A percentile compares a stretch with the other conserved stretches of the same genome.
phyloP scores from a whole-genome alignment of 1,284 basidiomycete genomes.

The Ceraceosorus guamensis region DNA sequence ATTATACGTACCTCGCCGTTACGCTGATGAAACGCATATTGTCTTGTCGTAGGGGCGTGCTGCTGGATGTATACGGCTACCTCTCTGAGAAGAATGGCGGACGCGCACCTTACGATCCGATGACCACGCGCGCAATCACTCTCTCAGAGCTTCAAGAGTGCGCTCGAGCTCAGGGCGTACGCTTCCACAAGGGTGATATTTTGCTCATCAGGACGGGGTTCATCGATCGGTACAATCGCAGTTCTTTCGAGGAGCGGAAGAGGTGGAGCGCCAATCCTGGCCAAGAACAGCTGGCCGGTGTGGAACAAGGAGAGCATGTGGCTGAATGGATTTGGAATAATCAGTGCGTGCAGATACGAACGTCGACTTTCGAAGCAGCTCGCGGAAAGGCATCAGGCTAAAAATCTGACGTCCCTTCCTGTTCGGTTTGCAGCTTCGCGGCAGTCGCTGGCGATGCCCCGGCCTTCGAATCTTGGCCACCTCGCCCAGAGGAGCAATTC shows the following conservation, averaged over 20 bases:
- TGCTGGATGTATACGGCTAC: conserved; percentile 57
- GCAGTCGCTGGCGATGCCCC: conserved; percentile 67
- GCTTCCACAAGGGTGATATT: conserved; percentile 33
- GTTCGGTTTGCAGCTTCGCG: conserved; percentile 52
- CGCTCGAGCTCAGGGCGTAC: conserved; percentile 59
- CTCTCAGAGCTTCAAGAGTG: conserved; percentile 59
- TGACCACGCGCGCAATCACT: conserved; percentile 58
- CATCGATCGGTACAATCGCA: conserved; percentile 57
- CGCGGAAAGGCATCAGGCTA: no score
- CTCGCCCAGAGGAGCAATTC: conserved; percentile 13
- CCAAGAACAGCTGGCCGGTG: conserved; percentile 23
- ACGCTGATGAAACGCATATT: no score
- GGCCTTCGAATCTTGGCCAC: conserved; percentile 60
- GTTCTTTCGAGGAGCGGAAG: conserved; percentile 54
- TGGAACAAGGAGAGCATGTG: conserved; percentile 39
- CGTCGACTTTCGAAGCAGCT: no score
- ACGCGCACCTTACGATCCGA: conserved; percentile 54
- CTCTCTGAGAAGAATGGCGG: conserved; percentile 13
- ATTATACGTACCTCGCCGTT: no score
- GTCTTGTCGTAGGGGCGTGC: conserved; percentile 54
- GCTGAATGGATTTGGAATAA: conserved; percentile 58
- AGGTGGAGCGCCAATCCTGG: conserved; percentile 46
- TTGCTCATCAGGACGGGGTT: conserved; percentile 53
- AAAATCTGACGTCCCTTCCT: no score
- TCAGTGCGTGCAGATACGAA: conserved; percentile 47